Conservation (phyloP, 768 basidiomycete species). For the Russula virescens region DNA sequence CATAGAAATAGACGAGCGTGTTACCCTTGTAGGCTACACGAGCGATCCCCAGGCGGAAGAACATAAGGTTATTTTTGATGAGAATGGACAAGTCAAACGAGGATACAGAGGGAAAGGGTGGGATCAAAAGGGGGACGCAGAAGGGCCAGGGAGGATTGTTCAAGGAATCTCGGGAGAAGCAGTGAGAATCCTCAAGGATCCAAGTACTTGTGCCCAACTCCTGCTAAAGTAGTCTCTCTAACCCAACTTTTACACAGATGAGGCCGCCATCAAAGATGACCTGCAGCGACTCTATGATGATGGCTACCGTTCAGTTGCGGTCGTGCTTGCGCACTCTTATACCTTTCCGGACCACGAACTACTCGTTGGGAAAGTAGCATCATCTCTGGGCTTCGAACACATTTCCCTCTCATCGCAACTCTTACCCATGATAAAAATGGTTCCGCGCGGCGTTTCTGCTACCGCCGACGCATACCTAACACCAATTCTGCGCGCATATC, state of each 20-base stretch:
- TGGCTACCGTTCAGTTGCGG: conserved; percentile 86
- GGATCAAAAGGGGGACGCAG: conserved; percentile 63
- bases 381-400: conserved; percentile 79
- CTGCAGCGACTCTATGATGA: conserved; percentile 65
- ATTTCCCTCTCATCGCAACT: conserved; percentile 83
- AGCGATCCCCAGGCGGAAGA: conserved; percentile 79
- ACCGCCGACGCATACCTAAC: conserved; percentile 96
- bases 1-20: conserved; percentile 81
- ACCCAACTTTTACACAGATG: conserved; percentile 38
- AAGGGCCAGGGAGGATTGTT: conserved; percentile 77
- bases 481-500: conserved; percentile 75
- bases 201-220: conserved; percentile 40
- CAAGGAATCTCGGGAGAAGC: conserved; percentile 84
- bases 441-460: conserved; percentile 85
- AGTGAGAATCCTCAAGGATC: conserved; percentile 72
- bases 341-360: conserved; percentile 85
- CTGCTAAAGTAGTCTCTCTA: not conserved
- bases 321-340: conserved; percentile 88
- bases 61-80: conserved; percentile 72
- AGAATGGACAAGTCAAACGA: conserved; percentile 56
- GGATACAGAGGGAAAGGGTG: conserved; percentile 76
- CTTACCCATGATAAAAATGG: conserved; percentile 95
- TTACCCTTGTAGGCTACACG: conserved; percentile 90
- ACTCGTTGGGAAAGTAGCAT: conserved; percentile 64
- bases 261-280: conserved; percentile 47